phyloP scores from a whole-genome alignment of 148 eudicot genomes.

The Dysphania ambrosioides region DNA sequence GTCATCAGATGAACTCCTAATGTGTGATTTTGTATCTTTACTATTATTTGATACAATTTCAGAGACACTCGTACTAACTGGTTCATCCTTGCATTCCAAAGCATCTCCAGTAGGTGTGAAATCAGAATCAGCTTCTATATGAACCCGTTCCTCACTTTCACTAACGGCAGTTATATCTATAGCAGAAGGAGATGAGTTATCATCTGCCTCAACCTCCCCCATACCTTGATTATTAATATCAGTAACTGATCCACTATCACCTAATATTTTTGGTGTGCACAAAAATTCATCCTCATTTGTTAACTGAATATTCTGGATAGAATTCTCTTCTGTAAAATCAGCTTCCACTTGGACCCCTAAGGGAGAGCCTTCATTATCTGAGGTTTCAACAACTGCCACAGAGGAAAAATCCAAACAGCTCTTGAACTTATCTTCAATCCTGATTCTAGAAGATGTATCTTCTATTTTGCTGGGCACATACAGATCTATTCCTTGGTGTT shows the following conservation, averaged over 20 bases:
- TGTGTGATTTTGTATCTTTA: conserved; percentile 35
- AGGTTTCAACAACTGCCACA: conserved; percentile 23
- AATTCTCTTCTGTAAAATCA: conserved; percentile 32
- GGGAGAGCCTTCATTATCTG: conserved; percentile 26
- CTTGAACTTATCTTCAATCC: conserved; percentile 46
- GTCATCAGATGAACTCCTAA: conserved; percentile 30
- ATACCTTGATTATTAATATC: conserved; percentile 26
- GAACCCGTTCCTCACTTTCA: conserved; percentile 23
- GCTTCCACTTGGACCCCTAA: conserved; percentile 26
- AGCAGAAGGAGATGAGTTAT: conserved; percentile 26
- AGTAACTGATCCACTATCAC: conserved; percentile 20
- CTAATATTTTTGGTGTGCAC: conserved; percentile 15
- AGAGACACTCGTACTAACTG: conserved; percentile 18
- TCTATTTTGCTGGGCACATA: conserved; percentile 28
- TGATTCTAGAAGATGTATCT: conserved; percentile 29
- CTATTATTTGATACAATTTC: conserved; percentile 35
- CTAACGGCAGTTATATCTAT: conserved; percentile 28
- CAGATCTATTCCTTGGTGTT: conserved; percentile 23
- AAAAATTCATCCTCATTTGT: conserved; percentile 28
- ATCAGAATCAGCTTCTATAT: conserved; percentile 27
- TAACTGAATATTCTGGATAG: conserved; percentile 24
- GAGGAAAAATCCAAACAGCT: conserved; percentile 59
- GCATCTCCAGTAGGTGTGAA: conserved; percentile 15
- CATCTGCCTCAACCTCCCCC: conserved; percentile 24
- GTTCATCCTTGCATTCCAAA: conserved; percentile 32